A percentile compares a stretch with the other conserved stretches of the same genome.
phyloP scores from a whole-genome alignment of 768 basidiomycete species.

The Megacollybia marginata region DNA sequence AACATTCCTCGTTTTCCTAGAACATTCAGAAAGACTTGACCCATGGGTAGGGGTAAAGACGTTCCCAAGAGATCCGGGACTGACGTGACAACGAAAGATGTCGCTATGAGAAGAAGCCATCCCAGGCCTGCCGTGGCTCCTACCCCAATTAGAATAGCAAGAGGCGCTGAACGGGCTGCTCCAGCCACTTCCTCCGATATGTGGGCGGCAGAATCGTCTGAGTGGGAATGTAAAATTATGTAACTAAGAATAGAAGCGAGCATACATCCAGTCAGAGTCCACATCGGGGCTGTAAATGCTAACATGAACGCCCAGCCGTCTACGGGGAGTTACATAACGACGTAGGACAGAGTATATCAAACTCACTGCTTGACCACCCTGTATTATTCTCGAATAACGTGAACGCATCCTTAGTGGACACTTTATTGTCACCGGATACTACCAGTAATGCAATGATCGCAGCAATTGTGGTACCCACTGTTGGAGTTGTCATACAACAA shows the following conservation, averaged over 20 bases:
- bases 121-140: slow-evolving; percentile 52
- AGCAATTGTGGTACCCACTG: slow-evolving; percentile 60
- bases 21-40: slow-evolving; percentile 58
- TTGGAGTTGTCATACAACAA: slow-evolving; percentile 7
- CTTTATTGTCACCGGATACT: slow-evolving; percentile 44
- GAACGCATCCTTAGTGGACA: slow-evolving; percentile 64
- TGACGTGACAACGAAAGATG: slow-evolving; percentile 57
- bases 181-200: slow-evolving; percentile 67
- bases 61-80: slow-evolving; percentile 41
- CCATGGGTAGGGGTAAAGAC: slow-evolving; percentile 59
- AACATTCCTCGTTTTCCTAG: slow-evolving; percentile 68
- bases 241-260: neutral
- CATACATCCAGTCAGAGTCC: slow-evolving; percentile 73
- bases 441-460: slow-evolving; percentile 56
- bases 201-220: slow-evolving; percentile 69
- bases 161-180: slow-evolving; percentile 56
- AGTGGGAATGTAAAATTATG: neutral
- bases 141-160: slow-evolving; percentile 63
- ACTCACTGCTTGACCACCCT: slow-evolving; percentile 57
- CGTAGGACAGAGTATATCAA: neutral
- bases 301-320: slow-evolving; percentile 71
- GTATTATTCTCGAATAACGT: slow-evolving; percentile 66
- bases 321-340: slow-evolving; percentile 16
- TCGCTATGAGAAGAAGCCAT: slow-evolving; percentile 59
- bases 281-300: slow-evolving; percentile 71